Conservation (phyloP, 2,329 filamentous ascomycete species). For the Claviceps digitariae region DNA sequence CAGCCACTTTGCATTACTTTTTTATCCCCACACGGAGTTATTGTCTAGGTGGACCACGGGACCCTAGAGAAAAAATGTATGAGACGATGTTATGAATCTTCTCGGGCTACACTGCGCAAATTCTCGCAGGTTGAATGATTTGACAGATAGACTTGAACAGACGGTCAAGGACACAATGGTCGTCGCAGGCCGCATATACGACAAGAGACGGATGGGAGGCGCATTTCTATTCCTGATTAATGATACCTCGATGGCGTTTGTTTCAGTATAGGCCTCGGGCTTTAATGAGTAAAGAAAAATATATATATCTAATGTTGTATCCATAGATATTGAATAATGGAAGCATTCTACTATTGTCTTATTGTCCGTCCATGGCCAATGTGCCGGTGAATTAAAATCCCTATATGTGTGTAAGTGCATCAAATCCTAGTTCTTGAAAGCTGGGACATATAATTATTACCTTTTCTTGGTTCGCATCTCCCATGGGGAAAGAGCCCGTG, state of each 20-base stretch:
- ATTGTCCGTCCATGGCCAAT: not conserved
- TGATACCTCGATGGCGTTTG: slow-evolving; percentile 18
- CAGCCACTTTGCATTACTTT: not conserved
- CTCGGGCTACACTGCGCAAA: not conserved
- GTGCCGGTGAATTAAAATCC: not conserved
- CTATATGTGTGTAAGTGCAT: no score
- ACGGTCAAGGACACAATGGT: not conserved
- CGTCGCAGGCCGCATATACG: not conserved
- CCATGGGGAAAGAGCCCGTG: no score
- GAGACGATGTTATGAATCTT: not conserved
- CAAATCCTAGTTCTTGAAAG: no score
- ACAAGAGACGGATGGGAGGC: slow-evolving; percentile 6
- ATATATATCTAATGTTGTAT: not conserved
- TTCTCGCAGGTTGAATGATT: slow-evolving; percentile 3
- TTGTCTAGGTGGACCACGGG: not conserved
- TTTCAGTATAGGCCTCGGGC: slow-evolving; percentile 6
- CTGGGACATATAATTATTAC: no score
- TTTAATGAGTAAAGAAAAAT: not conserved
- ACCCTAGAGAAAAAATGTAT: not conserved
- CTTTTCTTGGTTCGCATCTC: no score
- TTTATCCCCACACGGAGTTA: not conserved
- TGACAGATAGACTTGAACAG: not conserved
- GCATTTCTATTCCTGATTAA: slow-evolving; percentile 13
- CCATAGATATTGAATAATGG: slow-evolving; percentile 1
- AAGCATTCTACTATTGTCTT: not conserved